Evolutionary conservation across 2,329 filamentous ascomycete species (phyloP).

Genomic region (Fusarium nisikadoi): DNA sequence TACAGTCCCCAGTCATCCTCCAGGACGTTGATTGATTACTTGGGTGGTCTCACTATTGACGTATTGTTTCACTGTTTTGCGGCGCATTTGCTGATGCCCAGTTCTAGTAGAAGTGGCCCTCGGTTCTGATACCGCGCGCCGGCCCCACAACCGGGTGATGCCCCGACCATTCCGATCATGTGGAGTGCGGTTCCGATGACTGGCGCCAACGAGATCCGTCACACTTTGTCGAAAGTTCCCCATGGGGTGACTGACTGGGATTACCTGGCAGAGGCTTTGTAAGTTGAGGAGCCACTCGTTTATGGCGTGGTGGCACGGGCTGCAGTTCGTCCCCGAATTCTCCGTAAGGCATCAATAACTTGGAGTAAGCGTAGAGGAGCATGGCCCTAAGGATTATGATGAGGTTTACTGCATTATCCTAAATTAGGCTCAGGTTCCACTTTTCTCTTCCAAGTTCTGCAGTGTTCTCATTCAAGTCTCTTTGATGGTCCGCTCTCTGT

Average conservation of each 20-base stretch:
- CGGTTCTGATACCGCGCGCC: neutral
- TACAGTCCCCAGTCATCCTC: fast-evolving
- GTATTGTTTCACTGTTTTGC: neutral
- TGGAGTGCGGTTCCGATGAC: neutral
- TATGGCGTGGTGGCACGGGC: neutral
- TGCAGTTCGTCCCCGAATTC: neutral
- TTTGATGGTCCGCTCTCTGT: no score
- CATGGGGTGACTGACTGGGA: neutral
- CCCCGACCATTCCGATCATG: conserved; percentile 10
- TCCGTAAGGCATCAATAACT: neutral
- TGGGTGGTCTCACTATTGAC: no score
- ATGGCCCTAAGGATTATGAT: neutral
- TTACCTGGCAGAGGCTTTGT: fast-evolving
- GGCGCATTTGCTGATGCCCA: neutral
- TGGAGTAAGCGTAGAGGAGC: neutral
- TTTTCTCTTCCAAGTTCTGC: neutral
- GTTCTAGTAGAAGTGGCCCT: neutral
- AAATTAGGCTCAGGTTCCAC: neutral
- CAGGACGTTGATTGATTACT: fast-evolving
- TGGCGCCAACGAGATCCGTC: neutral
- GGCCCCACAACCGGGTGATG: neutral
- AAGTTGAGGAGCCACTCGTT: neutral
- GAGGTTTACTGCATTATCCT: neutral
- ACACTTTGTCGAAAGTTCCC: neutral
- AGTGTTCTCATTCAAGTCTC: neutral